Percentiles rank a stretch among this genome's conserved stretches.
phyloP scores from a whole-genome alignment of 2,329 filamentous ascomycete genomes.

The Colletotrichum sp. region DNA sequence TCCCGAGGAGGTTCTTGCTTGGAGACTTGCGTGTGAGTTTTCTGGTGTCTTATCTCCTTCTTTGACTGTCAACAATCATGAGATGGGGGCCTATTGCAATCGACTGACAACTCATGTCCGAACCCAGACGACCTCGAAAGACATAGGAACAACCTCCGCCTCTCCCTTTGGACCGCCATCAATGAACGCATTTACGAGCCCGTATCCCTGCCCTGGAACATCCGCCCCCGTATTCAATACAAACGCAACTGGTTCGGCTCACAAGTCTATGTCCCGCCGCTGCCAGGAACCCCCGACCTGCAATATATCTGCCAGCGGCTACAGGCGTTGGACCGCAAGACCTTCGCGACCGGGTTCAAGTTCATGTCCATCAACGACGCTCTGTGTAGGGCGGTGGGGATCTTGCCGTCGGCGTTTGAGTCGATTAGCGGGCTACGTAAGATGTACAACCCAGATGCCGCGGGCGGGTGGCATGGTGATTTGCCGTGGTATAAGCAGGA shows the following conservation, averaged over 20 bases:
- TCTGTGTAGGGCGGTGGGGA: background rate
- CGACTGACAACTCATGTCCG: background rate
- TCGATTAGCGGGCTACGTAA: background rate
- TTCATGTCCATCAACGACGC: background rate
- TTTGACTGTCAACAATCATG: fast-evolving
- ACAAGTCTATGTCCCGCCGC: background rate
- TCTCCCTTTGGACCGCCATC: background rate
- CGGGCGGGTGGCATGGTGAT: background rate
- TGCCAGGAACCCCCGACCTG: background rate
- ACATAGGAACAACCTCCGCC: background rate
- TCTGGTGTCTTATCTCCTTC: background rate
- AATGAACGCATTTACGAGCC: background rate
- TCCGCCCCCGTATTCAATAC: background rate
- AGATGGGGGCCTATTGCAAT: background rate
- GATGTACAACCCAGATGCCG: background rate
- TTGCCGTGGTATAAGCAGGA: background rate
- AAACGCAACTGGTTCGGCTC: background rate
- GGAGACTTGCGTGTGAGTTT: background rate
- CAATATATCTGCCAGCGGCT: background rate
- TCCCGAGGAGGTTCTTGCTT: background rate
- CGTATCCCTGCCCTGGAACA: background rate
- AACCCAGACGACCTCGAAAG: background rate
- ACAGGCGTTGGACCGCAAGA: background rate
- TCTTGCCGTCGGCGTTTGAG: background rate
- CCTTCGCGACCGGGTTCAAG: background rate